phyloP scores from a whole-genome alignment of 345 rosid species.

The Eucalyptus decipiens region DNA sequence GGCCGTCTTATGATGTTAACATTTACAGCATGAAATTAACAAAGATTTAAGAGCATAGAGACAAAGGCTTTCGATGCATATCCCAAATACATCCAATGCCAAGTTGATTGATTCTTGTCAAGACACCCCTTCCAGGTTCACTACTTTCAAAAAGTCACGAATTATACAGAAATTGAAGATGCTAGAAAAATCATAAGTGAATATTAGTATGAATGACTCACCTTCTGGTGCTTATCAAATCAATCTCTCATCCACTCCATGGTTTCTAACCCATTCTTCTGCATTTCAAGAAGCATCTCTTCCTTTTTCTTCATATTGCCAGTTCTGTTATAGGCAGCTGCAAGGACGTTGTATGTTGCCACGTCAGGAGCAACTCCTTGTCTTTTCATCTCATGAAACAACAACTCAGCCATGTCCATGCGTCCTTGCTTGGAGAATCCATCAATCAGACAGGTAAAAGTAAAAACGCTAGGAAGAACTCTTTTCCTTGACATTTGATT shows the following conservation, averaged over 20 bases:
- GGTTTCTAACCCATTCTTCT: neutral
- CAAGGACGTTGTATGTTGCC: slow-evolving; percentile 30
- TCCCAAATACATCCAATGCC: neutral
- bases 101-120: neutral
- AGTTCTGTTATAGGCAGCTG: slow-evolving; percentile 17
- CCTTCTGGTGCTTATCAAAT: neutral
- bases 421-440: slow-evolving; percentile 26
- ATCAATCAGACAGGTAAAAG: slow-evolving; percentile 39
- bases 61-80: neutral
- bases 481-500: slow-evolving; percentile 12
- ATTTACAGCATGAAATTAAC: neutral
- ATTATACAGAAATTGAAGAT: neutral
- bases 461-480: slow-evolving; percentile 19
- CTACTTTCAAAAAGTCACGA: neutral
- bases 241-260: neutral
- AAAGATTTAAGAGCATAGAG: neutral
- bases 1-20: neutral
- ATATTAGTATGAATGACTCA: neutral
- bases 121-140: neutral
- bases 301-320: slow-evolving; percentile 11
- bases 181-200: neutral
- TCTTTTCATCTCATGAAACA: slow-evolving; percentile 29
- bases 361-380: slow-evolving; percentile 14
- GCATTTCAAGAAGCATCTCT: slow-evolving; percentile 25
- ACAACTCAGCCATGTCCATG: slow-evolving; percentile 25